Conservation (phyloP, 176 grass and related monocot species). For the Saccharum officinarum region DNA sequence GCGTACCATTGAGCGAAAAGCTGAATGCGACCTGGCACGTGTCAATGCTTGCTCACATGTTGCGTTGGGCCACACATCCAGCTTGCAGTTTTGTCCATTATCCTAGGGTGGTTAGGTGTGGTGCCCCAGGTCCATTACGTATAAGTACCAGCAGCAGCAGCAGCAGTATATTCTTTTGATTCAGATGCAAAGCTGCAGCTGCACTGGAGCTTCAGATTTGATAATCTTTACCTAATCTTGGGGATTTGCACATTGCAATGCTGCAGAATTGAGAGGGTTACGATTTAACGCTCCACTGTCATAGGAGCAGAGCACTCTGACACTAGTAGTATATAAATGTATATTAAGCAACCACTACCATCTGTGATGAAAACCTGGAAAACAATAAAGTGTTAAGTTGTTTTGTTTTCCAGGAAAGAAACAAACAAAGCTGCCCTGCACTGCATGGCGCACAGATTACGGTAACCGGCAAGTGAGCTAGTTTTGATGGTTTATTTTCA, state of each 20-base stretch:
- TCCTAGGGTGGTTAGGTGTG: slow-evolving; percentile 33
- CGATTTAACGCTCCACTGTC: not conserved
- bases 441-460: not conserved
- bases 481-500: slow-evolving; percentile 9
- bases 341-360: not conserved
- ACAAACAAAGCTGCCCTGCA: not conserved
- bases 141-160: not conserved
- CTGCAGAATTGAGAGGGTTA: not conserved
- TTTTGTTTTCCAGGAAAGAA: not conserved
- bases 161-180: slow-evolving; percentile 2
- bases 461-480: not conserved
- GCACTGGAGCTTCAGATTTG: not conserved
- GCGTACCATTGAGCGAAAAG: not conserved
- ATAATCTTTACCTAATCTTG: not conserved
- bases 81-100: slow-evolving; percentile 41
- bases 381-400: not conserved
- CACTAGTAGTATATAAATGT: not conserved
- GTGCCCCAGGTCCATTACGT: not conserved
- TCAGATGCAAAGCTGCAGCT: not conserved
- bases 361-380: not conserved
- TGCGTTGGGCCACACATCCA: slow-evolving; percentile 33
- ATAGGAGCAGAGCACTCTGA: not conserved
- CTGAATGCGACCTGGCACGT: slow-evolving; percentile 17
- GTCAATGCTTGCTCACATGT: slow-evolving; percentile 25
- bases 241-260: not conserved